Base-by-base conservation (phyloP, 2,329 filamentous ascomycete genomes). In the Ophiocordyceps unilateralis region DNA sequence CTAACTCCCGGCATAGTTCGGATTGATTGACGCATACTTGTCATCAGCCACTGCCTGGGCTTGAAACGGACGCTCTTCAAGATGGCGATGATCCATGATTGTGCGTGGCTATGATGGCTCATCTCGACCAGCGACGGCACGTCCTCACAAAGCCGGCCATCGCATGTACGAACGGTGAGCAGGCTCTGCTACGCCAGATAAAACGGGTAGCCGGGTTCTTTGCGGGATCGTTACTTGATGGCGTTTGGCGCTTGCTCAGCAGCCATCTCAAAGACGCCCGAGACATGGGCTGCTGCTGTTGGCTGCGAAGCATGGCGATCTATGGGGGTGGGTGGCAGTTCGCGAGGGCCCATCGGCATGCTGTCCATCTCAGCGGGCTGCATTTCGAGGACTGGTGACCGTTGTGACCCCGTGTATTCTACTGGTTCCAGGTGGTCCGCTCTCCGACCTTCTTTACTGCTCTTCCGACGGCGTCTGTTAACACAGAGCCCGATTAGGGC, bases 331-430 rank as follows among this genome's bases (percentile, higher is more conserved):
- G 5, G 15, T 34, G 15, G 15, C 32, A 48, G 39, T 41, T 49
- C 48, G 15, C 44, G 45, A 11, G 47, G 30, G 20, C 41, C 44
- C 26, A 45, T 26, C 3, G 44, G 42, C 24, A 43, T 48, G n/a
- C 44, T 17, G 20, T 46, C 48, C 21, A 49, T 30, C 41, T 48
- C 48, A 10, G 36, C 43, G 5, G 43, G 44, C 17, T 36, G n/a
- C 17, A n/a, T 17, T n/a, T 30, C 28, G 11, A 14, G 2, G 5
- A 5, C 14, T 15, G 28, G 11, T 14, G n/a, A 3, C n/a, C 1
- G 28, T 8, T 30, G 2, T 30, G 28, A 11, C 3, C 3, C 26
- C 14, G 5, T 11, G 26, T n/a, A 9, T 34, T 4, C n/a, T 17
- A 15, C 32, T 1, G 32, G n/a, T 8, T n/a, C 15, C 32, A 9